phyloP scores from a whole-genome alignment of 1,284 basidiomycete species.

The Cutaneotrichosporon cavernicola region DNA sequence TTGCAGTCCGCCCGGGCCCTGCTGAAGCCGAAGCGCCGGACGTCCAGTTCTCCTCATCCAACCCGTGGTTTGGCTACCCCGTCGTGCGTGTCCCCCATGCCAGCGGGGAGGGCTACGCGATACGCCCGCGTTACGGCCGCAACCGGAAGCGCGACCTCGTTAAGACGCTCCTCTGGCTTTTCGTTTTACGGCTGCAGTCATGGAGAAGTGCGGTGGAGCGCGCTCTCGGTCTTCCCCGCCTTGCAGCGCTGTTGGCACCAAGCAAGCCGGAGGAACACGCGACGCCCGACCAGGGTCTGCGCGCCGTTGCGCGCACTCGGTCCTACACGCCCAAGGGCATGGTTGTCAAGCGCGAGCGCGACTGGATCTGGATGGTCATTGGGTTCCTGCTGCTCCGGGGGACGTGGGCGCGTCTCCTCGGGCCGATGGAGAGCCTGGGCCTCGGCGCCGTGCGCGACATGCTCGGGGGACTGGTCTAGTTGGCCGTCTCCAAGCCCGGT shows the following conservation, averaged over 20 bases:
- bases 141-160: constrained; percentile 52
- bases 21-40: constrained; percentile 10
- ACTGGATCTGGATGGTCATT: constrained; percentile 52
- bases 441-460: constrained; percentile 28
- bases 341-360: constrained; percentile 20
- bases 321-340: constrained; percentile 10
- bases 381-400: constrained; percentile 47
- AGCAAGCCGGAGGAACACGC: neutral
- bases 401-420: constrained; percentile 41
- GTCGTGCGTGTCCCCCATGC: constrained; percentile 33
- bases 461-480: constrained; percentile 16
- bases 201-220: constrained; percentile 41
- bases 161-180: constrained; percentile 52
- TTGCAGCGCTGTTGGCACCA: constrained; percentile 14
- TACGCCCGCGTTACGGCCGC: constrained; percentile 46
- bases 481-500: too few species aligned
- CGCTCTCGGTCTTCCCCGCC: constrained; percentile 28
- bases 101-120: constrained; percentile 17
- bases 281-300: constrained; percentile 15
- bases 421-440: constrained; percentile 37
- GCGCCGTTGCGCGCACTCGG: constrained; percentile 13
- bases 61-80: constrained; percentile 54
- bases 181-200: constrained; percentile 48
- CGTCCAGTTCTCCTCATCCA: constrained; percentile 30
- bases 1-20: neutral